Evolutionary conservation across 2,329 filamentous ascomycete species (phyloP).

Genomic region (Talaromyces funiculosus): DNA sequence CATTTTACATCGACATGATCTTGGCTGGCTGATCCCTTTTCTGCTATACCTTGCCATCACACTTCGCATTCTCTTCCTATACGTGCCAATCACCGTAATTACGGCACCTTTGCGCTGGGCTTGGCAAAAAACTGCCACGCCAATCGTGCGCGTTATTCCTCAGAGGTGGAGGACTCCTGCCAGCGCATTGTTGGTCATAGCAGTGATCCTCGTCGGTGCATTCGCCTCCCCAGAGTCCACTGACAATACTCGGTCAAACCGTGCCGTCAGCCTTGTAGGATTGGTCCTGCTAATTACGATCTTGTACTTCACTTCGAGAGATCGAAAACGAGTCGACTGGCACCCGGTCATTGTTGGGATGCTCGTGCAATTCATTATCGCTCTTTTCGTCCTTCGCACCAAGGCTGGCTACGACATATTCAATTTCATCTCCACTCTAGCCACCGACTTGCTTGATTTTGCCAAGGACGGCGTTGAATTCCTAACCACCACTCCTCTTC

Average conservation of each 20-base stretch:
- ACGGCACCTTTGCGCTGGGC: conserved; percentile 46
- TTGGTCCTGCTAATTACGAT: conserved; percentile 55
- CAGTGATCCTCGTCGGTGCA: neutral
- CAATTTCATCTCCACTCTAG: conserved; percentile 74
- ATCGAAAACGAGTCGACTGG: conserved; percentile 59
- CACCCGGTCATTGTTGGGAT: conserved; percentile 83
- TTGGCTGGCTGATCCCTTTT: conserved; percentile 80
- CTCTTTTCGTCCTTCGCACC: conserved; percentile 80
- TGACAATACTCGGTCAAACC: neutral
- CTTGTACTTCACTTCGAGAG: conserved; percentile 66
- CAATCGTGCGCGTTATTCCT: neutral
- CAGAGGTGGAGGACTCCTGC: neutral
- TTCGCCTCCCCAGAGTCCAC: neutral
- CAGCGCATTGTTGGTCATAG: neutral
- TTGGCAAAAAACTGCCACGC: neutral
- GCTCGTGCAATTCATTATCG: conserved; percentile 80
- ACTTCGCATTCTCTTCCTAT: conserved; percentile 67
- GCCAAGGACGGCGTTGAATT: conserved; percentile 47
- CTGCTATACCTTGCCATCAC: conserved; percentile 71
- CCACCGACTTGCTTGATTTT: conserved; percentile 68
- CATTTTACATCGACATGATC: conserved; percentile 64
- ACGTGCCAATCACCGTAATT: conserved; percentile 62
- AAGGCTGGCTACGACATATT: conserved; percentile 83
- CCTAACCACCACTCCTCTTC: conserved; percentile 48
- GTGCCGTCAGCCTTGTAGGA: neutral